Base-by-base conservation (phyloP, 306 rosid species). In the Oxytropis ochrocephala region DNA sequence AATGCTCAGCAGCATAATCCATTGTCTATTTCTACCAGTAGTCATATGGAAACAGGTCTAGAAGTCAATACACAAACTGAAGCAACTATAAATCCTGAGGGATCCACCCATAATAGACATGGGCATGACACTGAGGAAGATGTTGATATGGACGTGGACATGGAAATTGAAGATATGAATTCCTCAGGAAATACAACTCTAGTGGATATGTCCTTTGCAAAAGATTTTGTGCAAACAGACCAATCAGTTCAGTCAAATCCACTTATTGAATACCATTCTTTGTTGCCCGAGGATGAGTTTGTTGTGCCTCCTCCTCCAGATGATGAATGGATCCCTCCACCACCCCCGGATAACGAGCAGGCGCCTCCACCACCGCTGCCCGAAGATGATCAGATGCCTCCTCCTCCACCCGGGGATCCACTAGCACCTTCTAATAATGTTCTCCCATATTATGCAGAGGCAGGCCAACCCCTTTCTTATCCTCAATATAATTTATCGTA, bases 281-380 rank as follows among this genome's bases (percentile, higher is more conserved):
- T 65, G 64, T 68, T 64, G 46, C 60, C 78, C 35, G 82, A 72
- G 54, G 83, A 86, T 60, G 74, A 36, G 7, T 79, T 84, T 75
- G 62, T 73, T 17, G 88, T 70, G 68, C 99, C 91, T 14, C 92
- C 92, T 39, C 96, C 91, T 58, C 92, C 95, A 14, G 96, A 91
- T 47, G 99, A 91, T 63, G 97, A 91, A 74, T 95, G 99, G 99
- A 87, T 94, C 57, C 98, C 98, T 72, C 99, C 99, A 19, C 99
- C 97, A 39, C 99, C 97, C 5, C 97, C 99, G 48, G 97, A 94
- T 62, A 85, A 77, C 62, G 99, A 94, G 66, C 87, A 44, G 11
- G 65, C 84, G 81, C 97, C 96, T 77, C 99, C 97, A 18, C 98
- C 91, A 35, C 98, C 93, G 16, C 99, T 89, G 13, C 95, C 98